Evolutionary conservation across 495 filamentous ascomycete species (phyloP).

Genomic region (Sordaria brevicollis): DNA sequence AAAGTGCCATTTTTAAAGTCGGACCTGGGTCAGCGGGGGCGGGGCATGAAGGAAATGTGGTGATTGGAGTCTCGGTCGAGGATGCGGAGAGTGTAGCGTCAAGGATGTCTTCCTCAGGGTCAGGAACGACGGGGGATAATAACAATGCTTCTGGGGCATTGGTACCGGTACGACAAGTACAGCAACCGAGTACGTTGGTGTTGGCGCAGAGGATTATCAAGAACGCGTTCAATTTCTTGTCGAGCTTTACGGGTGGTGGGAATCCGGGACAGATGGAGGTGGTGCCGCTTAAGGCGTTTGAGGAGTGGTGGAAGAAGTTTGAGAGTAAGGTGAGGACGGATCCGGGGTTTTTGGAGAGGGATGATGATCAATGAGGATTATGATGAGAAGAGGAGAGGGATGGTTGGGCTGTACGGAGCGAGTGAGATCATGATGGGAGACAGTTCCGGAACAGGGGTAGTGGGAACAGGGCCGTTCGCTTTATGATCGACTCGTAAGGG

Average conservation of each 20-base stretch:
- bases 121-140: constrained; percentile 15
- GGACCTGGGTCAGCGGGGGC: constrained; percentile 19
- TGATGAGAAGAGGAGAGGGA: too few relatives aligned
- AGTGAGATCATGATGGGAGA: background rate
- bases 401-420: background rate
- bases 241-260: constrained; percentile 67
- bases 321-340: constrained; percentile 78
- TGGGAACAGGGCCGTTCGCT: too few relatives aligned
- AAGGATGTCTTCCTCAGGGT: constrained; percentile 50
- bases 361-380: constrained; percentile 22
- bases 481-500: too few relatives aligned
- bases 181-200: constrained; percentile 50
- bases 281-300: constrained; percentile 81
- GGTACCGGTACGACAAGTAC: constrained; percentile 7
- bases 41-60: constrained; percentile 33
- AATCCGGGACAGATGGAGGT: constrained; percentile 55
- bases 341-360: constrained; percentile 81
- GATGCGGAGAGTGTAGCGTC: constrained; percentile 56
- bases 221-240: constrained; percentile 95
- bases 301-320: constrained; percentile 97
- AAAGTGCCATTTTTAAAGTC: constrained; percentile 77
- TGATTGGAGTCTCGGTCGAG: constrained; percentile 79
- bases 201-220: constrained; percentile 88
- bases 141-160: constrained; percentile 14
- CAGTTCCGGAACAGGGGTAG: too few relatives aligned